phyloP scores from a whole-genome alignment of 2,329 filamentous ascomycete species.

The Calonectria henricotiae region DNA sequence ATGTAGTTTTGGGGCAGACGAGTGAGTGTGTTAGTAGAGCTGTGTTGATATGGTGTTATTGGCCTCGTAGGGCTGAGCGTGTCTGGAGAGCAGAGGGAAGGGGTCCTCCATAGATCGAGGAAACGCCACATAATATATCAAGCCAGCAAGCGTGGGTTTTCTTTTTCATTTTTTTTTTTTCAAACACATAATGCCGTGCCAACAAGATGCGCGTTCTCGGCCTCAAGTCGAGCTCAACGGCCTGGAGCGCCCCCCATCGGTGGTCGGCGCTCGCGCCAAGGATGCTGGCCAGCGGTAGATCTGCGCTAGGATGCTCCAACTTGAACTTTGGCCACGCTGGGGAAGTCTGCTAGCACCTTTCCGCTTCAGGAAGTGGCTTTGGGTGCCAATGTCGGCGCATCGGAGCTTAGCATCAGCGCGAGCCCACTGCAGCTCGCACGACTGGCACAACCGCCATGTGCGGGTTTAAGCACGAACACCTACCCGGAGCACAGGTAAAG shows the following conservation, averaged over 20 bases:
- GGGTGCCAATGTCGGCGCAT: conserved; percentile 45
- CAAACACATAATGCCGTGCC: not conserved
- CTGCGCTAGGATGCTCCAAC: conserved; percentile 15
- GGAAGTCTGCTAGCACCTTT: conserved; percentile 22
- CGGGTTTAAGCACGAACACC: conserved; percentile 22
- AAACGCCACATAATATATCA: conserved; percentile 18
- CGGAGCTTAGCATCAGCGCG: conserved; percentile 46
- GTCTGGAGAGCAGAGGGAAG: conserved; percentile 13
- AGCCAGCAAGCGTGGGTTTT: not conserved
- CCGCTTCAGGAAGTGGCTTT: conserved; percentile 40
- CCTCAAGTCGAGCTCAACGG: not conserved
- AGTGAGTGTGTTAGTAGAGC: conserved; percentile 8
- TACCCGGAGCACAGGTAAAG: too few species aligned
- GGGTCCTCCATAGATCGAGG: conserved; percentile 4
- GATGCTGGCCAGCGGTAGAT: conserved; percentile 28
- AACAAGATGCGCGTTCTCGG: conserved; percentile 4
- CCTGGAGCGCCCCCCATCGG: conserved; percentile 34
- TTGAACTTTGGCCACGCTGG: not conserved
- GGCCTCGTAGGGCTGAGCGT: conserved; percentile 19
- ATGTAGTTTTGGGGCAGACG: not conserved
- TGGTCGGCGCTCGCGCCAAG: conserved; percentile 37
- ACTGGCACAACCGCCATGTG: conserved; percentile 16
- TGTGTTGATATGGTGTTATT: not conserved
- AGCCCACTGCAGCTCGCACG: conserved; percentile 22
- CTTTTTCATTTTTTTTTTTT: not conserved